Base-by-base conservation (phyloP, 2,329 filamentous ascomycete genomes). In the Aspergillus versicolor region DNA sequence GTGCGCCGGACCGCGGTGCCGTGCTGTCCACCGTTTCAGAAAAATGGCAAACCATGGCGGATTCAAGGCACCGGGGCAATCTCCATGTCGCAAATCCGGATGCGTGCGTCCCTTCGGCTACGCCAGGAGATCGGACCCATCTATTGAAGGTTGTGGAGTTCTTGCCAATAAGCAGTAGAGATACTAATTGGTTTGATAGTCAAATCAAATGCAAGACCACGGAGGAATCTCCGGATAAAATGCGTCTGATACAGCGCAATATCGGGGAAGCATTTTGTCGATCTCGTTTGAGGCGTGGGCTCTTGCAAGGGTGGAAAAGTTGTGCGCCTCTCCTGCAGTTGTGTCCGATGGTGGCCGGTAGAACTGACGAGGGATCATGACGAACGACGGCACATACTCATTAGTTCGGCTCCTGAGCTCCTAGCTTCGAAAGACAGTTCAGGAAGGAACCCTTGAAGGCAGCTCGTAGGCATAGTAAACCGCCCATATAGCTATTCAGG, bases 171-270 rank as follows among this genome's bases (percentile, higher is more conserved):
- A 49, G 22, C 43, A 45, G 17, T 47, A n/a, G n/a, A 37, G 27
- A 42, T n/a, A 21, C 21, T 43, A 40, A 42, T 52, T 55, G 48
- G 37, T 43, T 40, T 58, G 17, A 40, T 34, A 27, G 45, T 21
- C 38, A 58, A 58, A 51, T 24, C 22, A 17, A n/a, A 13, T 44
- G 24, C 21, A 41, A 43, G 24, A 5, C 34, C 41, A 58, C 58
- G 62, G 62, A 64, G 60, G 15, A 50, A 44, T 40, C 60, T 63
- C 62, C 60, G 62, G 59, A 44, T 40, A 47, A 32, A 56, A 49
- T 57, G 32, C 54, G 54, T 54, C 17, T 40, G 38, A 37, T 42
- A 46, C 9, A 24, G 17, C 52, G 41, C 44, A 42, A 22, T 30
- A 21, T 21, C 19, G 30, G 30, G 45, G 44, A 56, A 38, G 40